Base-by-base conservation (phyloP, 2,329 filamentous ascomycete species). In the Cryphonectria japonica region DNA sequence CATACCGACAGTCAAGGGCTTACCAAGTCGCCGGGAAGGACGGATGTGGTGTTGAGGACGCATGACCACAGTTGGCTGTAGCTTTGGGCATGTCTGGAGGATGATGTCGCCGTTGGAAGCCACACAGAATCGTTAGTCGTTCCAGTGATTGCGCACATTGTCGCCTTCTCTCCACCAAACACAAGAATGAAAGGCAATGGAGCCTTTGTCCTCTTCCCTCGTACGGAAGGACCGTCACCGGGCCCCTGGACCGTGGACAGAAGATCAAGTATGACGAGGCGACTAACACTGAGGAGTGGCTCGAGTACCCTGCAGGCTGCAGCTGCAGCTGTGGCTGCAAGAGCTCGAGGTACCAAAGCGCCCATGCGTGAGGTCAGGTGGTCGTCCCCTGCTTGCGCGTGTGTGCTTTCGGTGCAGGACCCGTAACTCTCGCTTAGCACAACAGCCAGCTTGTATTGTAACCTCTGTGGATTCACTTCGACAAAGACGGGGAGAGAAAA, bases 311-410 rank as follows among this genome's bases (percentile, higher is more conserved):
- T 50, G 46, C 46, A 50, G 46, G 46, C 67, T 67, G 66, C 63
- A 69, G 59, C 9, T 66, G 64, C 59, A 68, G 71, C 66, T 68
- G 69, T 69, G 65, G 63, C 43, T 68, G 67, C 67, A 63, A 59
- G 43, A 52, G 59, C 67, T 39, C 57, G 60, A 22, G 68, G 41
- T 61, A 63, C 57, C 26, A 60, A 59, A 34, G 60, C 59, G 65
- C 69, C 62, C 64, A 52, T 59, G 59, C 67, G 69, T 66, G 66
- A 71, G 67, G 66, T 71, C 71, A 72, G 66, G 64, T 69, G 69
- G 37, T n/a, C 14, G 32, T 52, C 43, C 60, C 59, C 63, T 67
- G 67, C 69, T 26, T 32, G 61, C 57, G 61, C 50, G 50, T 61
- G 37, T 66, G 41, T 57, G 2, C 22, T 39, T 39, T 68, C 16